Percentiles rank a stretch among this genome's conserved stretches.
These are phyloP conservation scores for Thelonectria blattea DNA, from an alignment of 2,329 filamentous ascomycete species.

Conservation along the genomic window DNA sequence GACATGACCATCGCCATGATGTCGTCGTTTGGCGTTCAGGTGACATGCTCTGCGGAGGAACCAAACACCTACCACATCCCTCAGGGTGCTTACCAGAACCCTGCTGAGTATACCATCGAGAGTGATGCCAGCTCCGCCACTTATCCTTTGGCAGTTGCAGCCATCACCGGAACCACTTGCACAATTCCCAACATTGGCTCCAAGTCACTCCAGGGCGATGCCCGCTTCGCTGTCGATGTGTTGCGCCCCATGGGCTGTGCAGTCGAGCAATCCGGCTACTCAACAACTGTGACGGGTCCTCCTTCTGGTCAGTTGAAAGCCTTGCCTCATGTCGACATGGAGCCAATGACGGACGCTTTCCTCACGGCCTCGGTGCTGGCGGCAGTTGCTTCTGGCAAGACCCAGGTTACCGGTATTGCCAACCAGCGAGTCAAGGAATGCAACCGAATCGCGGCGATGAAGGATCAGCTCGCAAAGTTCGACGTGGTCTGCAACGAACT, in stretches of 20 bases:
- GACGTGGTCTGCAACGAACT: slow-evolving; percentile 85
- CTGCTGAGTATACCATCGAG: slow-evolving; percentile 85
- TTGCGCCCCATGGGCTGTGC: slow-evolving; percentile 91
- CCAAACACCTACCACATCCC: slow-evolving; percentile 94
- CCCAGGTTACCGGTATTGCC: slow-evolving; percentile 89
- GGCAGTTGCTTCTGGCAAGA: slow-evolving; percentile 83
- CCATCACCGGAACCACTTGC: slow-evolving; percentile 94
- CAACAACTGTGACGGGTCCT: slow-evolving; percentile 95
- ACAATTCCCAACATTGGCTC: slow-evolving; percentile 97
- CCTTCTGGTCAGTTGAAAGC: slow-evolving; percentile 73
- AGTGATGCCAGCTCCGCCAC: slow-evolving; percentile 98
- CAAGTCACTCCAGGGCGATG: slow-evolving; percentile 90
- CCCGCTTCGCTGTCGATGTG: slow-evolving; percentile 90
- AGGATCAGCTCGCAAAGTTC: slow-evolving; percentile 91
- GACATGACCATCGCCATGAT: slow-evolving; percentile 99
- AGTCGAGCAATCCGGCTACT: slow-evolving; percentile 82
- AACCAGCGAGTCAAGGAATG: slow-evolving; percentile 99
- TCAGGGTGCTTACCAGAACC: slow-evolving; percentile 81
- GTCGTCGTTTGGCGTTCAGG: slow-evolving; percentile 84
- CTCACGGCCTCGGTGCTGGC: slow-evolving; percentile 92
- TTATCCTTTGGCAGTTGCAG: slow-evolving; percentile 91
- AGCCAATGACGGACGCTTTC: slow-evolving; percentile 99
- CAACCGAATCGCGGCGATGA: slow-evolving; percentile 95
- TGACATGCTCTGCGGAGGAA: slow-evolving; percentile 77
- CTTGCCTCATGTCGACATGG: slow-evolving; percentile 90